A percentile compares a stretch with the other conserved stretches of the same genome.
Conservation (phyloP, 1,284 basidiomycete species). For the Cryptococcus depauperatus region DNA sequence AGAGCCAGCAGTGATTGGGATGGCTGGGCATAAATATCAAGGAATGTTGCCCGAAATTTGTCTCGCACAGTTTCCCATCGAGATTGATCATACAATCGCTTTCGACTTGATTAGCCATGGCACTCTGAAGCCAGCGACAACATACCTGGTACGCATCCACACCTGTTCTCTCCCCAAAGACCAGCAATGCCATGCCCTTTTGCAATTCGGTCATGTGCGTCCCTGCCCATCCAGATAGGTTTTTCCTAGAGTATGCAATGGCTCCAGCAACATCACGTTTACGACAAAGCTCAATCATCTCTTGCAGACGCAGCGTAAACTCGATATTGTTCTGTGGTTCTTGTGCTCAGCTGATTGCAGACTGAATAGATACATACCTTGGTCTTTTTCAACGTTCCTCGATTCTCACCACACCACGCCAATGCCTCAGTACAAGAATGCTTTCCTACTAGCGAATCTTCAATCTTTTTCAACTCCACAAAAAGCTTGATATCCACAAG, state of each 20-base stretch:
- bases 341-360: neutral
- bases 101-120: slow-evolving; percentile 4
- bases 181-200: slow-evolving; percentile 68
- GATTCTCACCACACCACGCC: slow-evolving; percentile 94
- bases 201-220: slow-evolving; percentile 67
- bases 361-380: slow-evolving; percentile 54
- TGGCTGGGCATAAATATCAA: slow-evolving; percentile 74
- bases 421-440: slow-evolving; percentile 81
- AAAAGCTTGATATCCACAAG: slow-evolving; percentile 89
- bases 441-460: slow-evolving; percentile 59
- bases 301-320: slow-evolving; percentile 89
- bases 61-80: slow-evolving; percentile 68
- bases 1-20: slow-evolving; percentile 77
- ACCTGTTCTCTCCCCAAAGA: slow-evolving; percentile 50
- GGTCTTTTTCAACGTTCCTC: slow-evolving; percentile 78
- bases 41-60: slow-evolving; percentile 74
- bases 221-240: slow-evolving; percentile 74
- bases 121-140: neutral
- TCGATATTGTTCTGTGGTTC: slow-evolving; percentile 76
- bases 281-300: slow-evolving; percentile 86
- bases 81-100: slow-evolving; percentile 71
- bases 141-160: slow-evolving; percentile 42
- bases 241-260: slow-evolving; percentile 73
- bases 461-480: slow-evolving; percentile 75
- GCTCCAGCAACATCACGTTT: slow-evolving; percentile 62